These are phyloP conservation scores for Aspergillus vadensis DNA, from an alignment of 2,329 filamentous ascomycete species.

Conservation along the genomic window DNA sequence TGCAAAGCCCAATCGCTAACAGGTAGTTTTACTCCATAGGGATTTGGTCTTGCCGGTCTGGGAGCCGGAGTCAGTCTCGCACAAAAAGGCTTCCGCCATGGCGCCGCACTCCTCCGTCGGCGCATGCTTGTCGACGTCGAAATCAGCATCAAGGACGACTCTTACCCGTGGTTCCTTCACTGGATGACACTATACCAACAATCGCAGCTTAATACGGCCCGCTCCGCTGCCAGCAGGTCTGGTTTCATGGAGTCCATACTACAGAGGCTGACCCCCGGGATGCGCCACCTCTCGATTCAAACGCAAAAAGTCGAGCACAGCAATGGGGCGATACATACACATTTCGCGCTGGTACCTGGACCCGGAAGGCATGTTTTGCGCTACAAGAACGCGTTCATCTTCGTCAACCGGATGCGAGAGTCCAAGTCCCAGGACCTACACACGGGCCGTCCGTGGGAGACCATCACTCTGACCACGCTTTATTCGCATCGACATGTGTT, in stretches of 20 bases:
- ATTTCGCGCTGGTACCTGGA: slow-evolving; percentile 86
- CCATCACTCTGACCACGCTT: slow-evolving; percentile 85
- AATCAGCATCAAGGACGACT: slow-evolving; percentile 89
- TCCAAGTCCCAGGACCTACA: slow-evolving; percentile 74
- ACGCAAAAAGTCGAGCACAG: slow-evolving; percentile 64
- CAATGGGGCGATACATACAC: slow-evolving; percentile 71
- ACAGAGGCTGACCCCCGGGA: slow-evolving; percentile 59
- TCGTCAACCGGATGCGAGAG: slow-evolving; percentile 84
- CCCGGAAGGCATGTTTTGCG: slow-evolving; percentile 87
- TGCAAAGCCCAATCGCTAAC: neutral
- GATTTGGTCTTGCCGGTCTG: slow-evolving; percentile 87
- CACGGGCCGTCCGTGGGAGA: slow-evolving; percentile 90
- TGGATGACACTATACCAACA: slow-evolving; percentile 88
- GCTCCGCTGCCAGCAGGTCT: slow-evolving; percentile 45
- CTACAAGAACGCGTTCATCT: slow-evolving; percentile 82
- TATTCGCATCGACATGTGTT: slow-evolving; percentile 89
- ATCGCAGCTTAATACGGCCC: slow-evolving; percentile 58
- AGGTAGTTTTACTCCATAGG: slow-evolving; percentile 44
- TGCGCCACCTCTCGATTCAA: slow-evolving; percentile 66
- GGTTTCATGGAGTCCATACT: slow-evolving; percentile 56
- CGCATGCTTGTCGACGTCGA: slow-evolving; percentile 93
- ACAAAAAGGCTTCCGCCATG: slow-evolving; percentile 72
- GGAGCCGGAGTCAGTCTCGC: slow-evolving; percentile 80
- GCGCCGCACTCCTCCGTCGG: slow-evolving; percentile 73
- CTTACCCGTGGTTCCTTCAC: slow-evolving; percentile 89